A percentile compares a stretch with the other conserved stretches of the same genome.
Evolutionary conservation across 225 moss, liverwort and hornwort species (phyloP).

Genomic region (Sphagnum contortum): DNA sequence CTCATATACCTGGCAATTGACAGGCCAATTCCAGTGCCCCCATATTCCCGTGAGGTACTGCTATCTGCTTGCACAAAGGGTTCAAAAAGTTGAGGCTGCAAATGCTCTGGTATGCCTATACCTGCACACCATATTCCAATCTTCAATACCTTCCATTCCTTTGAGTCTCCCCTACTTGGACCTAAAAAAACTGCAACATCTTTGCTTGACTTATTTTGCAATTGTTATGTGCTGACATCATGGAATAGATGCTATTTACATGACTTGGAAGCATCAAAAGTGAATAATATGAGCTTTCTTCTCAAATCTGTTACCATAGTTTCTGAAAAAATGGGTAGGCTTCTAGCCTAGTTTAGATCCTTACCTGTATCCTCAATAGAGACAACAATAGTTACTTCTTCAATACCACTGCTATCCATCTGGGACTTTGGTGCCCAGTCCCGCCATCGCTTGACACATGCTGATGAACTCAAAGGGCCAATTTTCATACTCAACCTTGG

Average conservation of each 20-base stretch:
- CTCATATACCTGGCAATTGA: slow-evolving; percentile 72
- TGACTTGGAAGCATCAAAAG: too few species aligned
- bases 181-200: neutral
- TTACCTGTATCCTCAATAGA: slow-evolving; percentile 47
- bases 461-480: slow-evolving; percentile 13
- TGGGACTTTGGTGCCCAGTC: slow-evolving; percentile 17
- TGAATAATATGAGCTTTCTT: too few species aligned
- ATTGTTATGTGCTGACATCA: too few species aligned
- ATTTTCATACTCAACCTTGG: slow-evolving; percentile 48
- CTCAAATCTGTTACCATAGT: too few species aligned
- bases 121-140: slow-evolving; percentile 13
- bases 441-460: slow-evolving; percentile 25
- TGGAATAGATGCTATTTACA: too few species aligned
- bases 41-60: slow-evolving; percentile 85
- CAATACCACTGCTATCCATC: neutral
- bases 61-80: slow-evolving; percentile 88
- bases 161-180: neutral
- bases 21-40: slow-evolving; percentile 87
- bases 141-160: too few species aligned
- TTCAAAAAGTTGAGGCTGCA: slow-evolving; percentile 75
- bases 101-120: slow-evolving; percentile 67
- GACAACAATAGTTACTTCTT: slow-evolving; percentile 20
- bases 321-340: too few species aligned
- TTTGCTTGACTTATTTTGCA: too few species aligned
- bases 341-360: neutral